Evolutionary conservation across 768 basidiomycete species (phyloP), one percentile per base, ranked within the genome.

Genomic region (Harrya chromipes): DNA sequence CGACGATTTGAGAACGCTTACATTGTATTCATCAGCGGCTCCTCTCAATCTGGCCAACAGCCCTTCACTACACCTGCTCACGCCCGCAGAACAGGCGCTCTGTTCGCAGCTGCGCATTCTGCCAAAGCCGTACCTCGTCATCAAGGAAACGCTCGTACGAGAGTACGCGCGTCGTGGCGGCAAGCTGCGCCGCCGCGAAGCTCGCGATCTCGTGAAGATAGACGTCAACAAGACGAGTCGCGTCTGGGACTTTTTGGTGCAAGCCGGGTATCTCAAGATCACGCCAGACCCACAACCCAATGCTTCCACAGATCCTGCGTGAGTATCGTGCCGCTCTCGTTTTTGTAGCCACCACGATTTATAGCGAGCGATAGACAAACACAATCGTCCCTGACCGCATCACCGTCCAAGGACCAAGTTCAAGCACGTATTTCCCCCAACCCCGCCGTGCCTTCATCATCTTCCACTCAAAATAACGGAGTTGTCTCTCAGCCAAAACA

Each of bases 91-190:
- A 70, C 91, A 94, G 66, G 74, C 78, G 0, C 82, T 98, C 19
- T 97, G 97, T 65, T 89, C 92, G 3, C 78, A 82, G 47, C 78
- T 98, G 26, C 87, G 94, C 6, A 93, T 99, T 50, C 77, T 97
- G 17, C 95, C 97, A 1, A 91, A 92, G 62, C 93, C 97, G 1
- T 99, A 97, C 66, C 83, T 99, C 44, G 83, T 89, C 52, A 90
- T 98, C 72, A 99, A 99, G 66, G 93, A 97, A 68, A 91, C 88
- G 5, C 81, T 97, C 36, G 85, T 99, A 26, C 82, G 93, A 27
- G 95, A 98, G 72, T 97, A 92, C 59, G 91, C 90, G 1, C 79
- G 92, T 23, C 77, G 93, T 47, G 87, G 89, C 19, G 94, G 94
- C 11, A 88, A 90, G 65, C 76, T 97, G 38, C 87, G 89, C 42